A percentile compares a stretch with the other conserved stretches of the same genome.
Conservation (phyloP, 345 rosid species). For the Lumnitzera racemosa region DNA sequence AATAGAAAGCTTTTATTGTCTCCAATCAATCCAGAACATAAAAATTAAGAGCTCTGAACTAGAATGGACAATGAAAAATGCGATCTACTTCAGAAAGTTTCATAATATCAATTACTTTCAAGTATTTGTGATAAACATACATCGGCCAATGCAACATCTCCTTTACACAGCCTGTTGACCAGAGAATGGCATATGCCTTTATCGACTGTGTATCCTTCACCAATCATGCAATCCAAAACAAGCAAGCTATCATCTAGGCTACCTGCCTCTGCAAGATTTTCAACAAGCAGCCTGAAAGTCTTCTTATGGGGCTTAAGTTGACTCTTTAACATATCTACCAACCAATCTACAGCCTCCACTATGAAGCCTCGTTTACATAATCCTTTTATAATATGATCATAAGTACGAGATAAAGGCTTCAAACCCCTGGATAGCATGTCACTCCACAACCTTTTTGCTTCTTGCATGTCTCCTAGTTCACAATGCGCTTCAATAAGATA, state of each 20-base stretch:
- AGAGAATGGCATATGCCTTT: constrained; percentile 15
- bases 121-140: constrained; percentile 10
- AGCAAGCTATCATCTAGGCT: constrained; percentile 30
- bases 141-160: constrained; percentile 11
- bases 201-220: constrained; percentile 18
- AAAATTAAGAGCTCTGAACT: too few relatives aligned
- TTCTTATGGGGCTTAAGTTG: constrained; percentile 16
- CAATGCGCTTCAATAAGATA: constrained; percentile 24
- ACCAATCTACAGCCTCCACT: constrained; percentile 26
- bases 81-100: background rate
- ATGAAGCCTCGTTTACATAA: constrained; percentile 18
- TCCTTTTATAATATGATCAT: constrained; percentile 14
- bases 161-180: constrained; percentile 21
- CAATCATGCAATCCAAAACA: constrained; percentile 18
- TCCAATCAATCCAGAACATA: too few relatives aligned
- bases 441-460: constrained; percentile 21
- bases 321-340: constrained; percentile 21
- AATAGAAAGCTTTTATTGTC: too few relatives aligned
- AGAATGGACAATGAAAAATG: too few relatives aligned
- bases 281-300: constrained; percentile 19
- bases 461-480: constrained; percentile 23
- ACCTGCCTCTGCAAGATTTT: constrained; percentile 14
- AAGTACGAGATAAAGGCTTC: constrained; percentile 13
- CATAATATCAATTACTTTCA: constrained; percentile 1
- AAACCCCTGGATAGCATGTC: constrained; percentile 27